These are phyloP conservation scores for Xylaria sp. DNA, from an alignment of 2,329 filamentous ascomycete genomes.

Conservation along the genomic window DNA sequence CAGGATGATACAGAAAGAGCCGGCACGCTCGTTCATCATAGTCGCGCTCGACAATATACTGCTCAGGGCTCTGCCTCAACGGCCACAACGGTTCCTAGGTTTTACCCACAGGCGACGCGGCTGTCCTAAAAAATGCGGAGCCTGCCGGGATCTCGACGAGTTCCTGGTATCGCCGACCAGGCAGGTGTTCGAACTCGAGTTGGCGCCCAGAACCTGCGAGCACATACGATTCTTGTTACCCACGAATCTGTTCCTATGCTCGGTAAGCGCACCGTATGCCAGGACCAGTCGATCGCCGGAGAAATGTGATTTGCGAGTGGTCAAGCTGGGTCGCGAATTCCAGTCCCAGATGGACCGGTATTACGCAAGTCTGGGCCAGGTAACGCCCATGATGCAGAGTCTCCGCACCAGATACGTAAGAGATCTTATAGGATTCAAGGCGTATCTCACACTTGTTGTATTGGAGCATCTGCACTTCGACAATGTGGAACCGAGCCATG, in stretches of 20 bases:
- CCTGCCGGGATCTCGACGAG: conserved; percentile 6
- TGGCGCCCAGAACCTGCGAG: background rate
- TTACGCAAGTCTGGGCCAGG: background rate
- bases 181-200: background rate
- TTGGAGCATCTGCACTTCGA: background rate
- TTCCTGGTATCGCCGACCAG: conserved; percentile 2
- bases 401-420: conserved; percentile 3
- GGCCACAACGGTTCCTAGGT: background rate
- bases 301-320: background rate
- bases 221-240: conserved; percentile 6
- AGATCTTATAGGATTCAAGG: background rate
- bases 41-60: conserved; percentile 9
- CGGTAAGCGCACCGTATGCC: background rate
- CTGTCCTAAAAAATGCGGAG: background rate
- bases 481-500: background rate
- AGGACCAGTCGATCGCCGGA: background rate
- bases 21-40: conserved; percentile 8
- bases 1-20: conserved; percentile 2
- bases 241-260: background rate
- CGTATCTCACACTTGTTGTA: background rate
- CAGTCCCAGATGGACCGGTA: background rate
- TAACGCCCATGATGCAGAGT: background rate
- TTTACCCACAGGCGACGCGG: conserved; percentile 1
- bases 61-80: conserved; percentile 3
- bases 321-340: conserved; percentile 1